Evolutionary conservation across 192 early-diverging fungal species (phyloP).

Genomic region (Phlyctochytrium bullatum): DNA sequence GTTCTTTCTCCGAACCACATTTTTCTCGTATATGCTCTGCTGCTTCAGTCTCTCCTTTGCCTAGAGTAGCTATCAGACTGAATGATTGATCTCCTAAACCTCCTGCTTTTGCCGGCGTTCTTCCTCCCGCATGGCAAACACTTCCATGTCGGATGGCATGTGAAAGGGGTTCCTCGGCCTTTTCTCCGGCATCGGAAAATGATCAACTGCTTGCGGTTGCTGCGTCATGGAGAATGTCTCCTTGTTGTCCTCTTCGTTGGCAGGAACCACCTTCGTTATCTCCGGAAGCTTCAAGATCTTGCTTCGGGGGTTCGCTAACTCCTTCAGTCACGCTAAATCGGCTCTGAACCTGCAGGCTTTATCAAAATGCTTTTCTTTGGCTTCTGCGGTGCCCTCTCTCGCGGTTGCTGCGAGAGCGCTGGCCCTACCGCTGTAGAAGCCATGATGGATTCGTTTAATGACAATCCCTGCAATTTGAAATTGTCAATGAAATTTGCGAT

Average conservation of each 20-base stretch:
- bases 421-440: too few relatives aligned
- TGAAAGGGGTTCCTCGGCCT: slow-evolving; percentile 46
- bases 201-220: too few relatives aligned
- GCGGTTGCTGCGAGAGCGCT: too few relatives aligned
- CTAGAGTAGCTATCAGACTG: slow-evolving; percentile 7
- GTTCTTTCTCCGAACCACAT: slow-evolving; percentile 43
- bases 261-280: slow-evolving; percentile 21
- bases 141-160: slow-evolving; percentile 55
- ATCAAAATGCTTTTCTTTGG: too few relatives aligned
- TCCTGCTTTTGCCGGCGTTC: slow-evolving; percentile 42
- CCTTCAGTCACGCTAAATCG: background rate
- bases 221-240: background rate
- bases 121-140: slow-evolving; percentile 52
- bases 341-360: too few relatives aligned
- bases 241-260: slow-evolving; percentile 9
- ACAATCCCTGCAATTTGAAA: too few relatives aligned
- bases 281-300: slow-evolving; percentile 52
- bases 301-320: slow-evolving; percentile 38
- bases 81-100: slow-evolving; percentile 17
- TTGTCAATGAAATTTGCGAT: too few relatives aligned
- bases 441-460: too few relatives aligned
- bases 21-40: slow-evolving; percentile 50
- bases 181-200: background rate
- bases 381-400: too few relatives aligned
- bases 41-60: slow-evolving; percentile 44